Percentiles rank a stretch among this genome's conserved stretches.
Evolutionary conservation across 805 yeast genomes (phyloP).

Genomic region (Wickerhamomyces strasburgensis): DNA sequence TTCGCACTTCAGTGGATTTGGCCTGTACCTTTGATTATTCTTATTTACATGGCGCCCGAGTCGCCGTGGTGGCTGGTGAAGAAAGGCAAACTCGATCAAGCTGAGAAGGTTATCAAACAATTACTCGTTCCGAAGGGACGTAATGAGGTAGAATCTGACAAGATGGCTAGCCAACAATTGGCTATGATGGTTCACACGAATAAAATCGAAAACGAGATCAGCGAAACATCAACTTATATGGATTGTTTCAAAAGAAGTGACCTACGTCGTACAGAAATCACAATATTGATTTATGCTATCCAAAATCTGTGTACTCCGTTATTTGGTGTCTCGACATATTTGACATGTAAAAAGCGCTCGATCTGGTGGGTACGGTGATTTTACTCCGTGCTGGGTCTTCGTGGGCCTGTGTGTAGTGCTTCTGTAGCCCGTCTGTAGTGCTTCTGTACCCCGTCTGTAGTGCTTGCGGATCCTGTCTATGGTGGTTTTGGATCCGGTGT

Average conservation of each 20-base stretch:
- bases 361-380: no score
- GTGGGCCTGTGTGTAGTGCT: no score
- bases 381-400: no score
- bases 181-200: background rate
- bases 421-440: no score
- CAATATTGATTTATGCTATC: background rate
- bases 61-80: constrained; percentile 40
- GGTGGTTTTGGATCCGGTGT: no score
- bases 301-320: background rate
- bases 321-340: background rate
- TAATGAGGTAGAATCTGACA: background rate
- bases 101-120: background rate
- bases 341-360: no score
- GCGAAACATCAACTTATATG: background rate
- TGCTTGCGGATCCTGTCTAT: no score
- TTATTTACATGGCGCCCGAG: constrained; percentile 35
- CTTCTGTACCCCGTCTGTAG: no score
- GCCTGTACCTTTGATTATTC: constrained; percentile 21
- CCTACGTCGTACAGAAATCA: background rate
- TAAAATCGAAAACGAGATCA: background rate
- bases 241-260: background rate
- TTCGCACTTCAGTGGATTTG: constrained; percentile 21
- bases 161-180: background rate
- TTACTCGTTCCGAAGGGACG: background rate
- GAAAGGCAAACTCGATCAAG: constrained; percentile 18